Evolutionary conservation across 768 basidiomycete species (phyloP).

Genomic region (Podaxis sp.): DNA sequence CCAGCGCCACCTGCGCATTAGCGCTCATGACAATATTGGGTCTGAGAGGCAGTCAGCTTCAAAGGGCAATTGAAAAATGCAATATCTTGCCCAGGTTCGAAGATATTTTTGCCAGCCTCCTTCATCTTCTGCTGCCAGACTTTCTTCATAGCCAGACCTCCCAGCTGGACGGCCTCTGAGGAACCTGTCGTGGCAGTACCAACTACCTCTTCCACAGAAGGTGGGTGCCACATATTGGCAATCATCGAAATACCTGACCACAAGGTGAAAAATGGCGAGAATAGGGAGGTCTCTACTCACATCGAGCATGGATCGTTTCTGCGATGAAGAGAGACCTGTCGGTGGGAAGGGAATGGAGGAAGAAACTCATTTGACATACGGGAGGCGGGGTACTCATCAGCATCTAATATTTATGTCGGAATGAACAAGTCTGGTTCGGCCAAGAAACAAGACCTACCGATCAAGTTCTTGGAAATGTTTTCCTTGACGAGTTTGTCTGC

Average conservation of each 20-base stretch:
- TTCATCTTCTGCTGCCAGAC: slow-evolving; percentile 70
- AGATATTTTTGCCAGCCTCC: slow-evolving; percentile 65
- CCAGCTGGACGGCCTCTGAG: slow-evolving; percentile 71
- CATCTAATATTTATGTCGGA: slow-evolving; percentile 22
- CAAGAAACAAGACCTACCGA: slow-evolving; percentile 30
- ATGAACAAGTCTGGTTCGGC: not conserved
- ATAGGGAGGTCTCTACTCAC: slow-evolving; percentile 24
- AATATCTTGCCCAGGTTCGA: slow-evolving; percentile 64
- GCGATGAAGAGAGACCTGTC: not conserved
- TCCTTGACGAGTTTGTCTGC: slow-evolving; percentile 57
- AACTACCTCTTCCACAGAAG: slow-evolving; percentile 58
- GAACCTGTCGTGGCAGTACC: slow-evolving; percentile 75
- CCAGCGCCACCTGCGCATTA: slow-evolving; percentile 72
- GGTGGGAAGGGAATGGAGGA: not conserved
- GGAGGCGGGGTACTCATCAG: slow-evolving; percentile 70
- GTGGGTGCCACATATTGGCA: slow-evolving; percentile 70
- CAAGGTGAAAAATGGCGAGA: not conserved
- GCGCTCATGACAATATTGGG: slow-evolving; percentile 69
- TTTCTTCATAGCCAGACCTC: slow-evolving; percentile 75
- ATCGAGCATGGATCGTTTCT: slow-evolving; percentile 56
- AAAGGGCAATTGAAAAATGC: not conserved
- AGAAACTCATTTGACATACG: slow-evolving; percentile 32
- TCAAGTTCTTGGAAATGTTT: slow-evolving; percentile 67
- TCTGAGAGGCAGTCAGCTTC: slow-evolving; percentile 25
- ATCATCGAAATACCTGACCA: slow-evolving; percentile 45